Base-by-base conservation (phyloP, 257 asterid genomes). In the Scutellaria barbata region DNA sequence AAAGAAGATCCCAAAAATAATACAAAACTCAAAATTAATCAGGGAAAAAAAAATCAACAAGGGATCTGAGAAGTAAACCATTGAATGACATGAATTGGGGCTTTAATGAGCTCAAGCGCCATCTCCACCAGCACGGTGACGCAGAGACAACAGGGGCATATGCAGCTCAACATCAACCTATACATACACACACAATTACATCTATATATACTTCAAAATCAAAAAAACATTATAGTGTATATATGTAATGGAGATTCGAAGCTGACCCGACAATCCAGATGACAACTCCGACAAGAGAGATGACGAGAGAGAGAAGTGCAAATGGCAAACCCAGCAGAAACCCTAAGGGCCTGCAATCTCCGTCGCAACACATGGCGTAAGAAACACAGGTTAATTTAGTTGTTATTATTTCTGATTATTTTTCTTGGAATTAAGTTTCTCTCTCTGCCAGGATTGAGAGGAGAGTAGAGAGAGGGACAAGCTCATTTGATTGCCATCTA, bases 111-210 rank as follows among this genome's bases (percentile, higher is more conserved):
- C 77, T 77, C 76, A 71, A 85, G 66, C 50, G 90, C 86, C 76
- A 85, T 8, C 72, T 85, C 92, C 79, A 84, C 88, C 72, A 85
- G 8, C 70, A 82, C 66, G 43, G 96, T 85, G 76, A 84, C 84
- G 78, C 92, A 85, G 17, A 85, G 58, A 22, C 89, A 89, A 46
- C 94, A 84, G 6, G 95, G 96, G 63, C 92, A 87, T 75, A 84
- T 77, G 66, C 86, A 69, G 60, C 84, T 89, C 82, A 85, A 48
- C 72, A 66, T 5, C 71, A 82, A 74, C 74, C 92, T 89, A 67
- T 17, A 46, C 64, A 70, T 0, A 52, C 56, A 61, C 14, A 16
- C 10, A 45, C 45, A 35, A 3, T 16, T 1, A 45, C 13, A 7
- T 59, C 16, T 39, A 40, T 11, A 4, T 2, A 4, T n/a, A 46